These are phyloP conservation scores for Tetraselmis striata DNA, from an alignment of 139 green algal species.

Conservation along the genomic window DNA sequence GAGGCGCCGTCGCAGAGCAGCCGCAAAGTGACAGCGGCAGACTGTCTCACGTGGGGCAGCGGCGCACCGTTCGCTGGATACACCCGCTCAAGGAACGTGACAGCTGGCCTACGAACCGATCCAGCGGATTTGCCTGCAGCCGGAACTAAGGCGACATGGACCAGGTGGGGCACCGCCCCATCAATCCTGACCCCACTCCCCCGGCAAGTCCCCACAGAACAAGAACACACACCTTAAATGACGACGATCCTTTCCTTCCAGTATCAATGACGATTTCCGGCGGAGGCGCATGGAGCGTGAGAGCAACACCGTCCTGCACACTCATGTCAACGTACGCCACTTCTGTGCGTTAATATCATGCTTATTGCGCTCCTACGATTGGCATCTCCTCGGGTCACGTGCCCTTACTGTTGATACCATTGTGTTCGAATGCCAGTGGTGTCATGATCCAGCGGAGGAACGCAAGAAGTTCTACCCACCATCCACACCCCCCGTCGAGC, in stretches of 20 bases:
- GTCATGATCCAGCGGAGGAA: neutral
- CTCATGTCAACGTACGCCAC: neutral
- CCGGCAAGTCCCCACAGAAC: too few relatives aligned
- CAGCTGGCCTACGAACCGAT: neutral
- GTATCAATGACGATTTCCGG: neutral
- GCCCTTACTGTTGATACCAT: too few relatives aligned
- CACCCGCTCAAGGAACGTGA: neutral
- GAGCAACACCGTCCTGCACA: neutral
- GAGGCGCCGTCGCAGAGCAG: too few relatives aligned
- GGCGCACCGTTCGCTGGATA: neutral
- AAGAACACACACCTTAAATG: too few relatives aligned
- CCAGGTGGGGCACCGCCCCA: neutral
- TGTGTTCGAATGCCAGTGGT: too few relatives aligned
- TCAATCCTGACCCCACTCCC: too few relatives aligned
- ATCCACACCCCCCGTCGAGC: neutral
- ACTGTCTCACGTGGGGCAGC: neutral
- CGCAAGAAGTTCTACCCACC: neutral
- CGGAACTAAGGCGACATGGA: neutral
- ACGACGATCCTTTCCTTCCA: neutral
- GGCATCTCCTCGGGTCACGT: too few relatives aligned
- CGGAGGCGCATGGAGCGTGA: neutral
- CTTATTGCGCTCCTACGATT: too few relatives aligned
- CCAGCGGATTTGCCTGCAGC: neutral
- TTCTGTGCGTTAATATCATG: too few relatives aligned
- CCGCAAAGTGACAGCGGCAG: neutral